Conservation (phyloP, 441 rosid genomes). For the Pelargonium cotyledonis region DNA sequence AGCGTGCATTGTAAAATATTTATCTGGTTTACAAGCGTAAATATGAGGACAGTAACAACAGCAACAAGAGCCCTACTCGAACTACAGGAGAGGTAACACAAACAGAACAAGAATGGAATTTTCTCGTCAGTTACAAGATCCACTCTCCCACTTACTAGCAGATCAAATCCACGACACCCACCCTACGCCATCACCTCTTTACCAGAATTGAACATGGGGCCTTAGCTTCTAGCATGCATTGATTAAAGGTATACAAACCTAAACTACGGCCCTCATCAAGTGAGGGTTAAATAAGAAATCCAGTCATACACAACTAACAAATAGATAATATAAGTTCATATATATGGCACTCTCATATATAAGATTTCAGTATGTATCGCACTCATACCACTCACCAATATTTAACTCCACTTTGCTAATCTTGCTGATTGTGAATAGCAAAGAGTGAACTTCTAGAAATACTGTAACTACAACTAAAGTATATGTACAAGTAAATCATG, state of each 20-base stretch:
- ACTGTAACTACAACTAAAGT: background rate
- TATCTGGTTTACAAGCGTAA: conserved; percentile 1
- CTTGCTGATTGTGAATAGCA: too few relatives aligned
- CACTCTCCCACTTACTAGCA: too few relatives aligned
- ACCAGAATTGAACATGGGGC: background rate
- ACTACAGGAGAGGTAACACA: too few relatives aligned
- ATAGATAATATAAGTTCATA: background rate
- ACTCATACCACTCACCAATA: background rate
- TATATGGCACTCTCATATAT: background rate
- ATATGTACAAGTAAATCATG: background rate
- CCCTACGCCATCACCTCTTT: too few relatives aligned
- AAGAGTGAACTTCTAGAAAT: background rate
- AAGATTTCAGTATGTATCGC: background rate
- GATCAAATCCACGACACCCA: too few relatives aligned
- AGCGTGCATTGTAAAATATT: background rate
- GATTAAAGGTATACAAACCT: background rate
- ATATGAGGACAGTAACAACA: background rate
- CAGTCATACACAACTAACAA: background rate
- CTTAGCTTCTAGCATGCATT: background rate
- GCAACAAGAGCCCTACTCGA: background rate
- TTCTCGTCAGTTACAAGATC: too few relatives aligned
- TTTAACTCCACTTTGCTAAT: background rate
- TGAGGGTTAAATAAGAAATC: background rate
- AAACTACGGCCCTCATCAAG: background rate
- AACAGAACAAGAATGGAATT: too few relatives aligned